Evolutionary conservation across 192 early-diverging fungal species (phyloP).

Genomic region (Diversispora epigaea): DNA sequence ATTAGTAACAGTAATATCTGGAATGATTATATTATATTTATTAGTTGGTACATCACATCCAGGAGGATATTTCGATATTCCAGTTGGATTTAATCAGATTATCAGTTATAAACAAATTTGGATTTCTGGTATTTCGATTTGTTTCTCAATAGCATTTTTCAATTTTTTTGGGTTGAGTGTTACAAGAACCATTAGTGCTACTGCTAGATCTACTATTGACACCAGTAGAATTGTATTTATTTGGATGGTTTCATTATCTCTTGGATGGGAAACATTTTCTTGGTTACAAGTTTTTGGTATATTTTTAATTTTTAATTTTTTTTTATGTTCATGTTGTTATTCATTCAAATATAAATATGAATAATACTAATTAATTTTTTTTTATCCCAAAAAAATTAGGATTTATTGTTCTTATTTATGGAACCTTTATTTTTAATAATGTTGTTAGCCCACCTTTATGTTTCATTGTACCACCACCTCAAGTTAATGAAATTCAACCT

Average conservation of each 20-base stretch:
- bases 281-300: constrained; percentile 89
- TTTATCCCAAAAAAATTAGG: constrained; percentile 31
- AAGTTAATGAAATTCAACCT: constrained; percentile 34
- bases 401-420: constrained; percentile 66
- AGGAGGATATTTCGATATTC: constrained; percentile 83
- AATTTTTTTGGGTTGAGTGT: constrained; percentile 95
- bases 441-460: constrained; percentile 67
- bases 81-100: constrained; percentile 71
- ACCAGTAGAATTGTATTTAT: constrained; percentile 95
- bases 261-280: constrained; percentile 94
- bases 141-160: constrained; percentile 92
- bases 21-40: constrained; percentile 75
- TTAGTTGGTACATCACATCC: constrained; percentile 63
- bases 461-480: constrained; percentile 33
- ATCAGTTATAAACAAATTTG: constrained; percentile 60
- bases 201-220: constrained; percentile 92
- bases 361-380: constrained; percentile 13
- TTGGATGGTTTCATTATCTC: constrained; percentile 85
- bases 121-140: constrained; percentile 75
- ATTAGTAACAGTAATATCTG: constrained; percentile 62
- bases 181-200: constrained; percentile 83
- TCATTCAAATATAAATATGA: constrained; percentile 51
- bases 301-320: constrained; percentile 34
- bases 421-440: constrained; percentile 91
- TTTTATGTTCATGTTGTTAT: constrained; percentile 35